Evolutionary conservation across 208 protist species (phyloP).

Genomic region (Trypanosoma vivax): DNA sequence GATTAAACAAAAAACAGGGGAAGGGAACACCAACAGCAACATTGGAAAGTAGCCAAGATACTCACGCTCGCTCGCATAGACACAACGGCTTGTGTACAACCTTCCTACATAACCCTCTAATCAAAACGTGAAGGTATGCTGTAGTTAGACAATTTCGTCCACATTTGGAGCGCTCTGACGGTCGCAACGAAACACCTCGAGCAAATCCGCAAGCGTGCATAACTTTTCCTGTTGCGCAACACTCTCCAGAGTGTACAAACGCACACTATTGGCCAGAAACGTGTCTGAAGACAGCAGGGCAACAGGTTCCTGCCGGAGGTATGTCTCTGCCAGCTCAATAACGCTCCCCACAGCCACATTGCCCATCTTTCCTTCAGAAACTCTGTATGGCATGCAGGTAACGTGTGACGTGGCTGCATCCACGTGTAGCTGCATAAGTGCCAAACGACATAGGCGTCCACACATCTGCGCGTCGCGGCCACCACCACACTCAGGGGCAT

Average conservation of each 20-base stretch:
- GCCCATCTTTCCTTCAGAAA: conserved; percentile 7
- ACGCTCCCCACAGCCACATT: conserved; percentile 20
- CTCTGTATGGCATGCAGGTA: conserved; percentile 55
- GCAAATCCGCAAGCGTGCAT: conserved; percentile 43
- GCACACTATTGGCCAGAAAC: conserved; percentile 69
- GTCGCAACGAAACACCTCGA: conserved; percentile 73
- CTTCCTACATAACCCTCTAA: background rate
- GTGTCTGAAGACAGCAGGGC: conserved; percentile 49
- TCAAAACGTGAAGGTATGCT: background rate
- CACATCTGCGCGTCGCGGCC: conserved; percentile 2
- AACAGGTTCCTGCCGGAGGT: conserved; percentile 46
- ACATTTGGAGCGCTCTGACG: conserved; percentile 42
- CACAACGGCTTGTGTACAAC: too few species aligned
- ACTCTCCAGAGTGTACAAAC: conserved; percentile 69
- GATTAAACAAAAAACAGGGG: background rate
- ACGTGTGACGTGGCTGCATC: conserved; percentile 53
- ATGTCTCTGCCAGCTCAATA: conserved; percentile 48
- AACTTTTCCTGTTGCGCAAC: conserved; percentile 33
- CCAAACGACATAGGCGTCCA: conserved; percentile 14
- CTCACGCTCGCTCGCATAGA: background rate
- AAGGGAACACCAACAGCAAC: background rate
- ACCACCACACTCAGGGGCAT: background rate
- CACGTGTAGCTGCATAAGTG: conserved; percentile 41
- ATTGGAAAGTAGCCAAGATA: background rate
- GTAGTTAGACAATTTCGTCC: conserved; percentile 39